A percentile compares a stretch with the other conserved stretches of the same genome.
phyloP scores from a whole-genome alignment of 1,284 basidiomycete genomes.

The Takashimella koratensis region DNA sequence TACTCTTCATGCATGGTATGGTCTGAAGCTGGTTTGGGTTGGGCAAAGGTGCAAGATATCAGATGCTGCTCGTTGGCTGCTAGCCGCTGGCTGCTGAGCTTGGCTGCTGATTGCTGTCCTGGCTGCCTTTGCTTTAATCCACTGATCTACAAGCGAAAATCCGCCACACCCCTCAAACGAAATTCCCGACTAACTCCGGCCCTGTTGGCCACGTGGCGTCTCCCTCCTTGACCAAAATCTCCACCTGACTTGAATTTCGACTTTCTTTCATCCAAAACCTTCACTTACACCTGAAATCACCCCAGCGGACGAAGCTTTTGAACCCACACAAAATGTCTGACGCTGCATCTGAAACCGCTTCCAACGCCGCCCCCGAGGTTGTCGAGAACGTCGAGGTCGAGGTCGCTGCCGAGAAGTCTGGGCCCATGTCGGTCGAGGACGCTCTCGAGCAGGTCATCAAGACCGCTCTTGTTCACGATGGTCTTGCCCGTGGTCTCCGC shows the following conservation, averaged over 20 bases:
- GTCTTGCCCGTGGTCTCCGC: constrained; percentile 94
- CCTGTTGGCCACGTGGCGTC: too few species aligned
- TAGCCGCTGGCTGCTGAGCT: too few species aligned
- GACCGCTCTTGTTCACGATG: constrained; percentile 95
- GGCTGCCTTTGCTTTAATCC: too few species aligned
- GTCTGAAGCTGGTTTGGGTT: background rate
- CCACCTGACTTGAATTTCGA: too few species aligned
- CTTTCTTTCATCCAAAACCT: background rate
- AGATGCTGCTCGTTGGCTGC: too few species aligned
- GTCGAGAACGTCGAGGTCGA: constrained; percentile 59
- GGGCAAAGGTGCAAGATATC: too few species aligned
- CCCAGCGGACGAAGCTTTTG: background rate
- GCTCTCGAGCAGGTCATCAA: constrained; percentile 79
- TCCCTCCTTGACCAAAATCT: too few species aligned
- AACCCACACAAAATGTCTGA: constrained; percentile 74
- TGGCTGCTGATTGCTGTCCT: too few species aligned
- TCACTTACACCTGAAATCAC: background rate
- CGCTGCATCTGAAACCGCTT: constrained; percentile 90
- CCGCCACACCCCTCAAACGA: too few species aligned
- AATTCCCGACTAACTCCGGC: too few species aligned
- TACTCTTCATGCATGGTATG: background rate
- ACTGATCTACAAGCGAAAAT: too few species aligned
- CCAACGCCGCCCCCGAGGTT: constrained; percentile 57
- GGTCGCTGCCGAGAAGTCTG: constrained; percentile 79
- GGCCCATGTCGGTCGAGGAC: constrained; percentile 94